A percentile compares a stretch with the other conserved stretches of the same genome.
Conservation (phyloP, 805 yeast genomes). For the Cyberlindnera veronae region DNA sequence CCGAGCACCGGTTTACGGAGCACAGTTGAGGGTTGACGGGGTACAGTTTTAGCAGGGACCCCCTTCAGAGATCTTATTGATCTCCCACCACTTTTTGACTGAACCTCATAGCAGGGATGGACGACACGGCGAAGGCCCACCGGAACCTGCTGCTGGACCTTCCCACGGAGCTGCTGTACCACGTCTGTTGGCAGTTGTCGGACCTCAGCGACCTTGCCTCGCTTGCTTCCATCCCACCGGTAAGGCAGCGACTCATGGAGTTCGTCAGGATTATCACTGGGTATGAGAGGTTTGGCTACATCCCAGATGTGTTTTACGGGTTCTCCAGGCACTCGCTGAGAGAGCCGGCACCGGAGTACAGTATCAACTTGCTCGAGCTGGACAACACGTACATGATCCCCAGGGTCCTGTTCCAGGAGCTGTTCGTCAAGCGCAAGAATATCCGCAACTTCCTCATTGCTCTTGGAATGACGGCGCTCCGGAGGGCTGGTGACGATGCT, state of each 20-base stretch:
- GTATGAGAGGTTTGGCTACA: neutral
- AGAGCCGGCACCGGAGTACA: slow-evolving; percentile 7
- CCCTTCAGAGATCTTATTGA: too few relatives aligned
- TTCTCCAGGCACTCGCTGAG: neutral
- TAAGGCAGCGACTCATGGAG: slow-evolving; percentile 1
- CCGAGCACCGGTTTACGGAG: too few relatives aligned
- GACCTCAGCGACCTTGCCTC: slow-evolving; percentile 5
- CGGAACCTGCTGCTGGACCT: slow-evolving; percentile 4
- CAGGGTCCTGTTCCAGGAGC: slow-evolving; percentile 2
- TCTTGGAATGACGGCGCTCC: slow-evolving; percentile 2
- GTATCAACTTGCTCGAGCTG: slow-evolving; percentile 10
- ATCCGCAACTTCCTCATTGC: slow-evolving; percentile 5
- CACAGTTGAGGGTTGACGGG: too few relatives aligned
- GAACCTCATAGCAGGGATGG: neutral
- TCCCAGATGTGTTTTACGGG: slow-evolving; percentile 4
- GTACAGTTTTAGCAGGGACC: too few relatives aligned
- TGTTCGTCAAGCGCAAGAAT: slow-evolving; percentile 1
- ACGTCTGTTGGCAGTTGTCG: slow-evolving; percentile 3
- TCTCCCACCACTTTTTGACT: neutral
- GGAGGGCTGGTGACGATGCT: neutral
- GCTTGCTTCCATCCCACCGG: slow-evolving; percentile 4
- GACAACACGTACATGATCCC: slow-evolving; percentile 4
- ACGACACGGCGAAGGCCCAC: neutral
- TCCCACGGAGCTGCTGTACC: slow-evolving; percentile 10
- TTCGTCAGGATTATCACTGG: slow-evolving; percentile 5